A percentile compares a stretch with the other conserved stretches of the same genome.
Conservation (phyloP, 2,329 filamentous ascomycete species). For the Fusarium devonianum region DNA sequence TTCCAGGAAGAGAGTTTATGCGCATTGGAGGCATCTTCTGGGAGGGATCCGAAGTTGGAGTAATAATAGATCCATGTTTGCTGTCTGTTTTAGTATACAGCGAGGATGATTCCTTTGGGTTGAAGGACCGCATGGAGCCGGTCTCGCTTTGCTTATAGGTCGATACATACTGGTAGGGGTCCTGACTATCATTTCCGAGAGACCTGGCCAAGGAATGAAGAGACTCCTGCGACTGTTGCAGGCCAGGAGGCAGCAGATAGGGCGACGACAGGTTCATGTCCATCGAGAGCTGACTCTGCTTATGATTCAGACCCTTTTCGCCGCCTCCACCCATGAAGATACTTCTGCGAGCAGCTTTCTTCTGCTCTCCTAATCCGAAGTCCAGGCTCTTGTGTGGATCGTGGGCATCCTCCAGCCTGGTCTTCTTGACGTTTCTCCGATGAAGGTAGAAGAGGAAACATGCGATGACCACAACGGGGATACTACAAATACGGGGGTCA, state of each 20-base stretch:
- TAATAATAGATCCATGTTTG: slow-evolving; percentile 45
- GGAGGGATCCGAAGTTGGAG: slow-evolving; percentile 30
- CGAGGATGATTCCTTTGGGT: slow-evolving; percentile 53
- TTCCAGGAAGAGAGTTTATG: slow-evolving; percentile 55
- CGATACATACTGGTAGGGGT: slow-evolving; percentile 77
- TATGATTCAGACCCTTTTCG: slow-evolving; percentile 58
- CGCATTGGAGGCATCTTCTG: slow-evolving; percentile 45
- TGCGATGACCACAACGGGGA: slow-evolving; percentile 75
- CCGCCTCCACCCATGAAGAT: slow-evolving; percentile 56
- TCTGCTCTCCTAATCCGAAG: slow-evolving; percentile 75
- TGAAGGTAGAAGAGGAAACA: slow-evolving; percentile 79
- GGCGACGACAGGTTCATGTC: slow-evolving; percentile 80
- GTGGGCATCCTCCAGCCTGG: slow-evolving; percentile 78
- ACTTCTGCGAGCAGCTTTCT: slow-evolving; percentile 46
- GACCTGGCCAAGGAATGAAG: slow-evolving; percentile 84
- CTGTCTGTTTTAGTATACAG: slow-evolving; percentile 54
- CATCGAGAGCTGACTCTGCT: slow-evolving; percentile 69
- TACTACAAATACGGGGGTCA: slow-evolving; percentile 60
- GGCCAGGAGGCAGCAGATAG: slow-evolving; percentile 87
- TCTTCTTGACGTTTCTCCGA: slow-evolving; percentile 75
- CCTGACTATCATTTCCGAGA: slow-evolving; percentile 75
- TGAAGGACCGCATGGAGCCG: slow-evolving; percentile 63
- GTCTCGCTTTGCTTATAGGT: slow-evolving; percentile 65
- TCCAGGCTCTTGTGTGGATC: slow-evolving; percentile 93
- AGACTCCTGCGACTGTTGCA: slow-evolving; percentile 83